A percentile compares a stretch with the other conserved stretches of the same genome.
Conservation (phyloP, 169 alveolate genomes). For the Amoebophrya sp. region DNA sequence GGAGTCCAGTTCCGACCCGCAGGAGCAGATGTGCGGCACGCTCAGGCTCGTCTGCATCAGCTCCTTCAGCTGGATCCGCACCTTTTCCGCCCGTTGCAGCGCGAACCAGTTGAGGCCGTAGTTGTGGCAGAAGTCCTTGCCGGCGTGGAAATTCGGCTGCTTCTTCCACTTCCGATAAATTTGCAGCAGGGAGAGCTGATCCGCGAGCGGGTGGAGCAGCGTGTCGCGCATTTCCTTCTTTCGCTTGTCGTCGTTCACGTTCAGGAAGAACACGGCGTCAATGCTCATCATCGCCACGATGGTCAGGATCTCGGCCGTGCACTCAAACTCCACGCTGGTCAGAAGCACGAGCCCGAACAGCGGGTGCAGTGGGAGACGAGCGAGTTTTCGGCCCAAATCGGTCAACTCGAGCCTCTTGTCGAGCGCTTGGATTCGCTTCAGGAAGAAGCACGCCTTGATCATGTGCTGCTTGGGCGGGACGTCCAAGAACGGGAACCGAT, state of each 20-base stretch:
- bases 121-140: constrained; percentile 12
- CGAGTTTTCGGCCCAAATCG: constrained; percentile 59
- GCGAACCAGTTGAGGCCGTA: constrained; percentile 25
- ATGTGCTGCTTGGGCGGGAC: constrained; percentile 84
- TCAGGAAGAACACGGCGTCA: constrained; percentile 81
- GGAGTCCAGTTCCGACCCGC: background rate
- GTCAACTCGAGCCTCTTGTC: background rate
- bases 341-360: constrained; percentile 88
- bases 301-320: constrained; percentile 86
- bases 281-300: constrained; percentile 94
- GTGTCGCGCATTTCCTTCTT: constrained; percentile 47
- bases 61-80: constrained; percentile 25
- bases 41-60: background rate
- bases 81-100: constrained; percentile 18
- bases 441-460: constrained; percentile 60
- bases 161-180: constrained; percentile 36
- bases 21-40: background rate
- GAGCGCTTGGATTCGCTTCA: background rate
- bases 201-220: constrained; percentile 81
- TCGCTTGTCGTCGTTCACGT: constrained; percentile 71
- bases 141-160: background rate
- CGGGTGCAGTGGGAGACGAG: constrained; percentile 95
- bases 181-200: constrained; percentile 80
- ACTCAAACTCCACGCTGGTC: constrained; percentile 54
- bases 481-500: constrained; percentile 93